Evolutionary conservation across 805 yeast species (phyloP).

Genomic region (Starmerella riodocensis): DNA sequence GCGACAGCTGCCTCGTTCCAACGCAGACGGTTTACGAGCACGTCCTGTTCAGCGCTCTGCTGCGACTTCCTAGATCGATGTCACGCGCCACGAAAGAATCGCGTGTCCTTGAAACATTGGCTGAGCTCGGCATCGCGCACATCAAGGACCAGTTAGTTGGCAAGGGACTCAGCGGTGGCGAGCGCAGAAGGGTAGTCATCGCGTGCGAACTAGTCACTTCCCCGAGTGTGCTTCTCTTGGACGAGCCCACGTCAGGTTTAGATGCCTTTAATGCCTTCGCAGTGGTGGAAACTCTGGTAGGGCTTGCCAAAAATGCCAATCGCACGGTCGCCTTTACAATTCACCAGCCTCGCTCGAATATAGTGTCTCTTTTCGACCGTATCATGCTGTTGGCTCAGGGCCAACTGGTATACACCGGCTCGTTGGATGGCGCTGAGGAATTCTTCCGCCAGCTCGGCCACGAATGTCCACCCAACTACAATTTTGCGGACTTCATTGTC

Average conservation of each 20-base stretch:
- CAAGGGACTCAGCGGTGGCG: slow-evolving; percentile 89
- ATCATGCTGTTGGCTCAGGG: slow-evolving; percentile 74
- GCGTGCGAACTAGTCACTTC: slow-evolving; percentile 88
- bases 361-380: slow-evolving; percentile 80
- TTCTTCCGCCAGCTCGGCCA: slow-evolving; percentile 67
- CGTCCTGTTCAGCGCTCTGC: slow-evolving; percentile 76
- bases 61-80: slow-evolving; percentile 76
- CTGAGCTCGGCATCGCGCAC: slow-evolving; percentile 68
- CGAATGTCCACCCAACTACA: slow-evolving; percentile 76
- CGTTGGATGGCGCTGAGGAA: slow-evolving; percentile 57
- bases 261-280: slow-evolving; percentile 89
- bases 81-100: slow-evolving; percentile 55
- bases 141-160: slow-evolving; percentile 83
- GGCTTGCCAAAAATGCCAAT: slow-evolving; percentile 63
- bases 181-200: slow-evolving; percentile 79
- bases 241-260: slow-evolving; percentile 91
- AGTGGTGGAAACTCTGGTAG: slow-evolving; percentile 72
- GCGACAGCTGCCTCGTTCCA: slow-evolving; percentile 73
- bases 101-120: slow-evolving; percentile 71
- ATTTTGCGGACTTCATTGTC: slow-evolving; percentile 84
- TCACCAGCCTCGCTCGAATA: slow-evolving; percentile 94
- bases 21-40: slow-evolving; percentile 94
- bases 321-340: slow-evolving; percentile 87
- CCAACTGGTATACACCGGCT: slow-evolving; percentile 74
- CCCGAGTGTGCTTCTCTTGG: slow-evolving; percentile 69